Evolutionary conservation across 2,329 filamentous ascomycete genomes (phyloP).

Genomic region (Fusarium penzigii): DNA sequence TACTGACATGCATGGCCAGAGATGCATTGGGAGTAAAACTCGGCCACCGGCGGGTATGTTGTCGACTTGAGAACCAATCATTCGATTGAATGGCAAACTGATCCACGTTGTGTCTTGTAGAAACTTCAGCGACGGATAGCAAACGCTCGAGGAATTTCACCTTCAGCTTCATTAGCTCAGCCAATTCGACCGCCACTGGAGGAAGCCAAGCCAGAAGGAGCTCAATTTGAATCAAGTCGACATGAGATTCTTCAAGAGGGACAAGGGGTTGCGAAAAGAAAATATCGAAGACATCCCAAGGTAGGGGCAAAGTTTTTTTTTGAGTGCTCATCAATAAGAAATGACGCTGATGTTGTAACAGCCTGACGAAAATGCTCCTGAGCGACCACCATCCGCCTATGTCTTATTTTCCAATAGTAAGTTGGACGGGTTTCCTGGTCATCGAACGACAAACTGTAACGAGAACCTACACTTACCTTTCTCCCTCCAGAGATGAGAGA

Average conservation of each 20-base stretch:
- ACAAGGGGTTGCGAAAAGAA: constrained; percentile 61
- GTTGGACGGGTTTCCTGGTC: constrained; percentile 34
- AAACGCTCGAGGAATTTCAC: constrained; percentile 65
- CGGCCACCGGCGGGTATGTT: constrained; percentile 76
- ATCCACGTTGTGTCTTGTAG: constrained; percentile 40
- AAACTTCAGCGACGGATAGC: constrained; percentile 84
- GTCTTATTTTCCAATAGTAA: constrained; percentile 83
- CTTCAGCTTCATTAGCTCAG: constrained; percentile 53
- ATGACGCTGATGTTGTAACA: constrained; percentile 31
- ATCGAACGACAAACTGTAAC: background rate
- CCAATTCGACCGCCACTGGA: constrained; percentile 54
- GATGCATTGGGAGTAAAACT: constrained; percentile 76
- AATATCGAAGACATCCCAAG: constrained; percentile 78
- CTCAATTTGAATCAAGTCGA: constrained; percentile 48
- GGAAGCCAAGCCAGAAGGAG: constrained; percentile 55
- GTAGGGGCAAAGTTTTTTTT: constrained; percentile 41
- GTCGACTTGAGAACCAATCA: constrained; percentile 27
- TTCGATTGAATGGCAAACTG: constrained; percentile 1
- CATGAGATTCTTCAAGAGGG: constrained; percentile 48
- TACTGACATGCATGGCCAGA: constrained; percentile 40
- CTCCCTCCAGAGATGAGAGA: constrained; percentile 67
- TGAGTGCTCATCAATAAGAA: background rate
- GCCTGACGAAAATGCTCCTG: constrained; percentile 78
- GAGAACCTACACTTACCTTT: constrained; percentile 1
- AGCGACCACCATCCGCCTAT: constrained; percentile 79